Percentiles rank a stretch among this genome's conserved stretches.
Conservation (phyloP, 331 rosid genomes). For the Quercus tomentella region DNA sequence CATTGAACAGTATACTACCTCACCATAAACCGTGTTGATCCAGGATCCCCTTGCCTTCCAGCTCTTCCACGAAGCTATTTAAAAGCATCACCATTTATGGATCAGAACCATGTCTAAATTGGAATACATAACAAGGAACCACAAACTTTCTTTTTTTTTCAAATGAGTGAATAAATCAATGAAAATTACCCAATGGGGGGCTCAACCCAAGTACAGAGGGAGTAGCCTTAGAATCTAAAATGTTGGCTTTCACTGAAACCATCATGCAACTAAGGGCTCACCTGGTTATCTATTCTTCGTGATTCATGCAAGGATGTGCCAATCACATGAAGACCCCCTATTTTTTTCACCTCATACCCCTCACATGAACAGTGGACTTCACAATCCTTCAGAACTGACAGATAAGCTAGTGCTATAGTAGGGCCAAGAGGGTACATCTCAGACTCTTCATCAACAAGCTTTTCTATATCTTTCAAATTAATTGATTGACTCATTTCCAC, state of each 20-base stretch:
- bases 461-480: conserved; percentile 62
- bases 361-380: conserved; percentile 72
- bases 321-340: conserved; percentile 96
- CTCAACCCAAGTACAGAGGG: not conserved
- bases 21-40: conserved; percentile 98
- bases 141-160: not conserved
- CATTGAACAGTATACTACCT: conserved; percentile 51
- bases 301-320: conserved; percentile 98
- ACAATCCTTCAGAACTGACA: conserved; percentile 78
- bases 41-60: conserved; percentile 99
- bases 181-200: not conserved
- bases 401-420: conserved; percentile 80
- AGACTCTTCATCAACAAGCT: conserved; percentile 68
- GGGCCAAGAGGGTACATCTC: conserved; percentile 95
- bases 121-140: not conserved
- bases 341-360: conserved; percentile 89
- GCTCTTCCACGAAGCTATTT: conserved; percentile 97
- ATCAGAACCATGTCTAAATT: conserved; percentile 15
- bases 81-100: conserved; percentile 16
- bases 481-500: conserved; percentile 83
- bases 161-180: not conserved
- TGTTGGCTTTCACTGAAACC: not conserved
- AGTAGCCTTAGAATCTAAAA: conserved; percentile 15
- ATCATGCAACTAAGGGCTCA: conserved; percentile 25
- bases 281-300: conserved; percentile 98